These are phyloP conservation scores for Clavispora phyllophila DNA, from an alignment of 805 yeast genomes.

Conservation along the genomic window DNA sequence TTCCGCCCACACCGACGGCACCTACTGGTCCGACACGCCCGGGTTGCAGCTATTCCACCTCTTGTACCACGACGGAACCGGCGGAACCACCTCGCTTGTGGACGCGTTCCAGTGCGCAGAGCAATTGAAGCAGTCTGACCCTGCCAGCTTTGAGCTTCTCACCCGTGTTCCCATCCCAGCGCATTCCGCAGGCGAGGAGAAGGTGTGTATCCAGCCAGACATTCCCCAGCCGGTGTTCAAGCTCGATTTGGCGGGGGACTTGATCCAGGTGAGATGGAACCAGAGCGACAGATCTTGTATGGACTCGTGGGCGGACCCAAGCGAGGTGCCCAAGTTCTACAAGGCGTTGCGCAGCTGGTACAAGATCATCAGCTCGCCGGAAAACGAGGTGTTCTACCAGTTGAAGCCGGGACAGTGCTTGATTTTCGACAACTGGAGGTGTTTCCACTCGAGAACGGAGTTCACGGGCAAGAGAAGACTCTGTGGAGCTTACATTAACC, in stretches of 20 bases:
- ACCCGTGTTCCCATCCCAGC: constrained; percentile 53
- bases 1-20: constrained; percentile 66
- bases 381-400: constrained; percentile 49
- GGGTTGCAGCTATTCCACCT: constrained; percentile 67
- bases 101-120: constrained; percentile 63
- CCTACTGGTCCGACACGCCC: constrained; percentile 71
- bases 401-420: constrained; percentile 61
- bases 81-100: constrained; percentile 64
- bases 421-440: constrained; percentile 71
- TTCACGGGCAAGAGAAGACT: constrained; percentile 63
- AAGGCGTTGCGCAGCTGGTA: constrained; percentile 56
- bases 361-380: constrained; percentile 42
- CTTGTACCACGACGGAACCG: constrained; percentile 57
- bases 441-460: constrained; percentile 61
- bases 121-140: constrained; percentile 40
- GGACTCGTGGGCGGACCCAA: constrained; percentile 44
- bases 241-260: constrained; percentile 45
- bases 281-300: constrained; percentile 63
- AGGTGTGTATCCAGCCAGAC: constrained; percentile 55
- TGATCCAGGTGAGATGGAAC: constrained; percentile 66
- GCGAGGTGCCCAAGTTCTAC: constrained; percentile 50
- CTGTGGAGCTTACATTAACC: constrained; percentile 68
- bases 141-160: constrained; percentile 48
- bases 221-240: constrained; percentile 54
- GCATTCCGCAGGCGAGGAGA: constrained; percentile 70